These are phyloP conservation scores for Didymella pomorum DNA, from an alignment of 2,329 filamentous ascomycete genomes.

Conservation along the genomic window DNA sequence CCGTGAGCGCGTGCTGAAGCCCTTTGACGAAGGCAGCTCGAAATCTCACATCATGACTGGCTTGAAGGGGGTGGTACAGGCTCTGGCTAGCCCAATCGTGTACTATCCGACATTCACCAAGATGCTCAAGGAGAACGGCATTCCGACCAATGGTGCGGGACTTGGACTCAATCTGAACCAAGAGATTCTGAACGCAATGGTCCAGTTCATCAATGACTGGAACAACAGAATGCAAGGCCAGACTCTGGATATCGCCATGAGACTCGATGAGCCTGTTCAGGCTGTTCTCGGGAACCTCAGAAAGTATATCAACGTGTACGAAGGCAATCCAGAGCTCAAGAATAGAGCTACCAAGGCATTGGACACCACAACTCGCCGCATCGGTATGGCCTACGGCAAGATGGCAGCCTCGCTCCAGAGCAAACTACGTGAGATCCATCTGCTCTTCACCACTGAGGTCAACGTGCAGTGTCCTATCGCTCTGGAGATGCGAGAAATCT, in stretches of 20 bases:
- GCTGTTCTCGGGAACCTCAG: too few species aligned
- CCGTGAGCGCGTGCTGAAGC: too few species aligned
- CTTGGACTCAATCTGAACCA: conserved; percentile 19
- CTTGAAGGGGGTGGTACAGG: too few species aligned
- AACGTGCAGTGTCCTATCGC: conserved; percentile 21
- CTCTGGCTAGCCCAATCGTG: background rate
- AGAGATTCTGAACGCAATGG: conserved; percentile 8
- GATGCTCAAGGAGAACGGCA: conserved; percentile 24
- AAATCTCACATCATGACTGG: too few species aligned
- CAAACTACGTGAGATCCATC: conserved; percentile 8
- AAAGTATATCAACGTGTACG: too few species aligned
- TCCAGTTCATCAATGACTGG: too few species aligned
- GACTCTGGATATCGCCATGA: too few species aligned
- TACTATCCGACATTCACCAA: conserved; percentile 15
- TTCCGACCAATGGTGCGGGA: conserved; percentile 16
- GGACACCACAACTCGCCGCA: background rate
- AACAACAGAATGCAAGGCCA: background rate
- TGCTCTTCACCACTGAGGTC: conserved; percentile 20
- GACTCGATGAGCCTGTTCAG: too few species aligned
- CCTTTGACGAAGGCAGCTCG: too few species aligned
- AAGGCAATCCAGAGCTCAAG: conserved; percentile 4
- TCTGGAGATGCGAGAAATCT: conserved; percentile 7
- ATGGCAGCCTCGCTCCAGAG: background rate
- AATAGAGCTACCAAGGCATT: conserved; percentile 5
- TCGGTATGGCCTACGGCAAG: background rate